phyloP scores from a whole-genome alignment of 2,329 filamentous ascomycete species.

The Monilinia fructicola region DNA sequence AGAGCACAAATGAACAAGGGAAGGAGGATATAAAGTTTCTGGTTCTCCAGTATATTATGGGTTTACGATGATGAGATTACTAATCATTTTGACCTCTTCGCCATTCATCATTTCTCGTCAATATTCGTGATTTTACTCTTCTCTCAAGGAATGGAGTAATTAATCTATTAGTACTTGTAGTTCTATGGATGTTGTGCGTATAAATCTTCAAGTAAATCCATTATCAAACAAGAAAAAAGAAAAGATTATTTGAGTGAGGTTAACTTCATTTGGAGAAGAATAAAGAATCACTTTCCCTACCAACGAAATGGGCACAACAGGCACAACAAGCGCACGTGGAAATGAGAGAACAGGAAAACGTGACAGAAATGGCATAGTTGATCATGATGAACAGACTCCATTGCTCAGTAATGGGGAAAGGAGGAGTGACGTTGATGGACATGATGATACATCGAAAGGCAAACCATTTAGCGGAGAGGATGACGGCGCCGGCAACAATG shows the following conservation, averaged over 20 bases:
- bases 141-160: no score
- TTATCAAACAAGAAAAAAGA: no score
- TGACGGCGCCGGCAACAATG: background rate
- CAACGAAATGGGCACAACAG: constrained; percentile 6
- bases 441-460: constrained; percentile 16
- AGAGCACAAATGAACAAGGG: no score
- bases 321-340: background rate
- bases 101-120: background rate
- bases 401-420: constrained; percentile 28
- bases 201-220: background rate
- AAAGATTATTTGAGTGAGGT: background rate
- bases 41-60: no score
- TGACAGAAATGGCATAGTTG: constrained; percentile 4
- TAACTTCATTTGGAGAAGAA: no score
- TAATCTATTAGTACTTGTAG: no score
- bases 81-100: background rate
- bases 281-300: no score
- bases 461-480: background rate
- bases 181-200: background rate
- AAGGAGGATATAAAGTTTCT: no score
- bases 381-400: constrained; percentile 32
- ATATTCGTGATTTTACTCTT: background rate
- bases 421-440: constrained; percentile 2
- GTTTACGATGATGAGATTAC: background rate
- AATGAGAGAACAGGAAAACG: background rate